Base-by-base conservation (phyloP, 2,329 filamentous ascomycete genomes). In the Arthrocladium fulminans region DNA sequence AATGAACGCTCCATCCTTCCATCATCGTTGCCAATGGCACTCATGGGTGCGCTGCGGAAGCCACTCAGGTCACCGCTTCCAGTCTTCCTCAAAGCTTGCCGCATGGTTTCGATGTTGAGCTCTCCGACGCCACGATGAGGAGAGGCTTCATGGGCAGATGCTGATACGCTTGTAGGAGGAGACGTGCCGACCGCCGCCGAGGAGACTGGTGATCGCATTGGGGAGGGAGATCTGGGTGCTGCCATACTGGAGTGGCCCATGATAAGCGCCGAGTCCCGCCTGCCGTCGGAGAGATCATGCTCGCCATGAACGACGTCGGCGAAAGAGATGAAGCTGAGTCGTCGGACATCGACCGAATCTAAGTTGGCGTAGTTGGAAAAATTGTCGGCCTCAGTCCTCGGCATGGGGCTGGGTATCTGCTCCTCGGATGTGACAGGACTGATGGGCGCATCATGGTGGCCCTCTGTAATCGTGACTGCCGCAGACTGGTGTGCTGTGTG, bases 281-380 rank as follows among this genome's bases (percentile, higher is more conserved):
- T 50, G 46, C 55, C 52, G 43, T 65, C 65, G 19, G 63, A 65
- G 32, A 64, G 67, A 15, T 73, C 70, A 52, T 76, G 70, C 50
- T 81, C 77, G 24, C 79, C 79, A 63, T 94, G 88, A 34, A 97
- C 88, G 8, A 97, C 88, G 60, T 97, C 90, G 52, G 90, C 89
- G 66, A 97, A 97, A 6, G 88, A 95, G 63, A 97, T 94, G 69
- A 97, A 97, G 64, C 86, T 92, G 53, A 97, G 70, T 19, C 90
- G 81, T 39, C 87, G 82, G 15, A 94, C 79, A 60, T 95, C 89
- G 40, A 79, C 75, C 32, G 76, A 77, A 60, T 95, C 88, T 52
- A 90, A 71, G 39, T 83, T 80, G 25, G 83, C 86, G 64, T 90
- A 90, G 62, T 81, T 87, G 50, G 83, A 86, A 1, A 79, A 80